Base-by-base conservation (phyloP, 1,284 basidiomycete genomes). In the Phylloporus sp. region DNA sequence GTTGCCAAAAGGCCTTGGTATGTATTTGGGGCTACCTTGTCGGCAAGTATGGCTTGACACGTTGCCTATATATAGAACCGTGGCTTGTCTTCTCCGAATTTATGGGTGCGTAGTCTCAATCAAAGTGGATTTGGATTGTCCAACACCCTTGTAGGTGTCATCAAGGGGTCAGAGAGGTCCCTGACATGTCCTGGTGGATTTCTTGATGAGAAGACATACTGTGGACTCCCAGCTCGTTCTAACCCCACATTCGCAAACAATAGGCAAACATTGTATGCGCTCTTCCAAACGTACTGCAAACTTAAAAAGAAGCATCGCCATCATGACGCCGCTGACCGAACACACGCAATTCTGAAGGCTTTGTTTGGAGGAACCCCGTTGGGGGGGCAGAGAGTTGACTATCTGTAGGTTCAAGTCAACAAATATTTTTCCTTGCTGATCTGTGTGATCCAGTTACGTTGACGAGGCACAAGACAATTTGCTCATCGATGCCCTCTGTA, bases 11-110 rank as follows among this genome's bases (percentile, higher is more conserved):
- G 82, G 83, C 7, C 78, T 92, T 25, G 86, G 90, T 90, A 64
- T n/a, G 79, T 70, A 58, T 19, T 41, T 8, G 14, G 60, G 45
- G 6, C 39, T 10, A 23, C 63, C n/a, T 55, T 32, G 32, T 32
- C 29, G 6, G 43, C 5, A 17, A 32, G 57, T 57, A 4, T 11
- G 14, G 2, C 35, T 58, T 62, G 45, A 66, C 56, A 15, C 15
- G 6, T 55, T 57, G 56, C 57, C 35, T 45, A 27, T 60, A 47
- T 66, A 32, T 66, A 91, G 91, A 91, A 74, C 84, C 90, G 0
- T 82, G 86, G 5, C 80, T 91, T 12, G 87, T 91, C 5, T 94
- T 87, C 71, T 87, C 84, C n/a, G 91, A 94, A 71, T 82, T 93
- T 55, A 84, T 93, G 71, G 91, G 90, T 86, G 68, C 23, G 76